phyloP scores from a whole-genome alignment of 208 protist species.

The Zelonia costaricensis region DNA sequence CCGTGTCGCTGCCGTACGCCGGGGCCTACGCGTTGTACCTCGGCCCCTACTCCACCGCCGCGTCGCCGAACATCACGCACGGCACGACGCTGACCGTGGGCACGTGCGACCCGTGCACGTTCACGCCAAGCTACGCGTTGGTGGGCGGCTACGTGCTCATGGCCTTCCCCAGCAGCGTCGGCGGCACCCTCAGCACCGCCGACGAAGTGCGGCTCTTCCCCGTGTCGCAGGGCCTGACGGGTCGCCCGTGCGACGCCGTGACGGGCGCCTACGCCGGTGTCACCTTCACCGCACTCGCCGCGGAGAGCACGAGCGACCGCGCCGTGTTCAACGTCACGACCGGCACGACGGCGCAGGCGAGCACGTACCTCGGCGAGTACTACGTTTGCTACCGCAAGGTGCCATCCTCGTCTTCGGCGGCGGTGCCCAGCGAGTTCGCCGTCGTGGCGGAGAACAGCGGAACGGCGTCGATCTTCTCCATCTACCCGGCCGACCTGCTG shows the following conservation, averaged over 20 bases:
- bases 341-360: constrained; percentile 32
- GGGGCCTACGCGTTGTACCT: constrained; percentile 76
- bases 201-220: constrained; percentile 81
- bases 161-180: constrained; percentile 55
- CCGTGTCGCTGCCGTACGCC: constrained; percentile 38
- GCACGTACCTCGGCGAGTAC: constrained; percentile 73
- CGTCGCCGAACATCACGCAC: constrained; percentile 65
- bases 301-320: constrained; percentile 18
- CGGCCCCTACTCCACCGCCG: constrained; percentile 28
- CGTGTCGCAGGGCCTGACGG: constrained; percentile 36
- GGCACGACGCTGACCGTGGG: constrained; percentile 47
- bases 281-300: constrained; percentile 47
- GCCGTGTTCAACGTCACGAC: constrained; percentile 58
- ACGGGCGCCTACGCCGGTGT: constrained; percentile 54
- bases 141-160: constrained; percentile 43
- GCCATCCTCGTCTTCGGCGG: not conserved
- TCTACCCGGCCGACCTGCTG: constrained; percentile 65
- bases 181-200: constrained; percentile 32
- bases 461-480: constrained; percentile 55
- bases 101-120: constrained; percentile 78
- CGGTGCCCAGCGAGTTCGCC: constrained; percentile 36
- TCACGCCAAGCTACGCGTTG: constrained; percentile 67
- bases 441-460: constrained; percentile 47
- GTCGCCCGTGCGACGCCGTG: constrained; percentile 49
- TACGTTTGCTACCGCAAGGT: constrained; percentile 79